Evolutionary conservation across 495 filamentous ascomycete genomes (phyloP).

Genomic region (Tuber borchii): DNA sequence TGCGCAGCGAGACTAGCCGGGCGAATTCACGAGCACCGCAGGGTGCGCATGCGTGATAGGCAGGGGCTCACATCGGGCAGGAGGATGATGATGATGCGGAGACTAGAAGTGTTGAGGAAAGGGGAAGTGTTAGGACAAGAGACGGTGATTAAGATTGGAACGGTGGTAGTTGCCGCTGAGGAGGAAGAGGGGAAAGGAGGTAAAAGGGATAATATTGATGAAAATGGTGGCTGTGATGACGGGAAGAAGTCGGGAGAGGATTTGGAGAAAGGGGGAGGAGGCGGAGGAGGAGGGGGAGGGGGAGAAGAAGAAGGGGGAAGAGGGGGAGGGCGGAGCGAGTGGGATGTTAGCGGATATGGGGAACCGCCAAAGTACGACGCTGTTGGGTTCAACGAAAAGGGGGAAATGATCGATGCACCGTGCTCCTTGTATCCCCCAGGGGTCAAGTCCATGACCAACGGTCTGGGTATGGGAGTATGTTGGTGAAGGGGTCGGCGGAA

Average conservation of each 20-base stretch:
- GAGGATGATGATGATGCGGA: slow-evolving; percentile 6
- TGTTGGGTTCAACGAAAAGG: background rate
- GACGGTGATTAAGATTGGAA: background rate
- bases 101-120: slow-evolving; percentile 14
- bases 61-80: background rate
- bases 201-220: background rate
- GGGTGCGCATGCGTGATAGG: background rate
- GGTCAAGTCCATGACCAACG: background rate
- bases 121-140: background rate
- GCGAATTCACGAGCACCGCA: background rate
- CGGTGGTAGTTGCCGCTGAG: slow-evolving; percentile 4
- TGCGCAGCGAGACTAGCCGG: background rate
- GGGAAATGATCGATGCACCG: background rate
- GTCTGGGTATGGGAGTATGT: background rate
- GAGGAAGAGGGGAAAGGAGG: slow-evolving; percentile 13
- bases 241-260: slow-evolving; percentile 11
- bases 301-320: no score
- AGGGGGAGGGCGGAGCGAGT: background rate
- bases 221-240: slow-evolving; percentile 7
- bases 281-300: background rate
- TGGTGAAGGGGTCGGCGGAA: background rate
- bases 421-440: background rate
- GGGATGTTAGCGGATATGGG: background rate
- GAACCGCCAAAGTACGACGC: background rate
- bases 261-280: background rate